A percentile compares a stretch with the other conserved stretches of the same genome.
phyloP scores from a whole-genome alignment of 2,329 filamentous ascomycete genomes.

The Orbilia brochopaga region DNA sequence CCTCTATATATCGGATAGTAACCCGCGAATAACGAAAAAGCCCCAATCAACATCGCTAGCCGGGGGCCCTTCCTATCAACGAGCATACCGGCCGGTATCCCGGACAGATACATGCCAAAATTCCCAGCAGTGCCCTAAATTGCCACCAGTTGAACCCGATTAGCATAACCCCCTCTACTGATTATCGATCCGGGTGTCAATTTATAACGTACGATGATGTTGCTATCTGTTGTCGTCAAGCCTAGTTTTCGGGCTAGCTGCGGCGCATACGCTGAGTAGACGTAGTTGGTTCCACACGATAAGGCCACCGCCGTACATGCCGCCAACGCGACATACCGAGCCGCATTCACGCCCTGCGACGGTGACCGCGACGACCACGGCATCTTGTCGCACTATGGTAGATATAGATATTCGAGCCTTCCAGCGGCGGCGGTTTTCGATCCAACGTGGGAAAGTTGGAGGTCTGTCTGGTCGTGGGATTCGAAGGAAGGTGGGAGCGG shows the following conservation, averaged over 20 bases:
- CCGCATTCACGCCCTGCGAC: slow-evolving; percentile 38
- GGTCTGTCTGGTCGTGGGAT: background rate
- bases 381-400: background rate
- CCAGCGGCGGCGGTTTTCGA: background rate
- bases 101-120: slow-evolving; percentile 89
- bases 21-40: slow-evolving; percentile 73
- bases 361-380: slow-evolving; percentile 47
- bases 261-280: slow-evolving; percentile 96
- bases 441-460: background rate
- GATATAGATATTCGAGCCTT: background rate
- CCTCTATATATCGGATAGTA: slow-evolving; percentile 86
- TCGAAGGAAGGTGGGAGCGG: background rate
- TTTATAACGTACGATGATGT: slow-evolving; percentile 73
- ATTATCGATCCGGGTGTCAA: slow-evolving; percentile 2
- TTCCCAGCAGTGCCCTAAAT: slow-evolving; percentile 70
- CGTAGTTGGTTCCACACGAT: slow-evolving; percentile 91
- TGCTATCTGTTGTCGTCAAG: slow-evolving; percentile 89
- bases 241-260: slow-evolving; percentile 87
- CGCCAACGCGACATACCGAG: slow-evolving; percentile 50
- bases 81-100: slow-evolving; percentile 85
- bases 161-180: slow-evolving; percentile 38
- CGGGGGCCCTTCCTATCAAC: slow-evolving; percentile 83
- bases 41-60: slow-evolving; percentile 76
- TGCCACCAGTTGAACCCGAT: slow-evolving; percentile 51
- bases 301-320: slow-evolving; percentile 76